Conservation (phyloP, 2,329 filamentous ascomycete genomes). For the Cladophialophora chaetospira region DNA sequence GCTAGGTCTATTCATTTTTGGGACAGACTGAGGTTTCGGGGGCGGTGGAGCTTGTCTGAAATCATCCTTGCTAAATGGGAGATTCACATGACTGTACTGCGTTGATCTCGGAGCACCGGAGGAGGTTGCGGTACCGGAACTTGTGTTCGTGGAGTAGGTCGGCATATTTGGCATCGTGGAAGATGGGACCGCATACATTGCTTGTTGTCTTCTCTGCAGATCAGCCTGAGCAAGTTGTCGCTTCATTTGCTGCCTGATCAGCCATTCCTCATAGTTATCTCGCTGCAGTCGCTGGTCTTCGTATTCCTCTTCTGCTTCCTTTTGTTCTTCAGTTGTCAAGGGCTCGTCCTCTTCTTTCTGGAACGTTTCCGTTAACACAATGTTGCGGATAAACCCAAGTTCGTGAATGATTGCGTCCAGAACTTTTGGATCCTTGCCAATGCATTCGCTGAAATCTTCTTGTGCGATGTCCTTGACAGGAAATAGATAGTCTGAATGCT, state of each 20-base stretch:
- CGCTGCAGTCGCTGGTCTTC: slow-evolving; percentile 44
- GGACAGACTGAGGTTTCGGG: not conserved
- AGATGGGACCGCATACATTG: not conserved
- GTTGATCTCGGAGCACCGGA: not conserved
- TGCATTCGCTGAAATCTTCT: slow-evolving; percentile 55
- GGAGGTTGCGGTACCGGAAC: not conserved
- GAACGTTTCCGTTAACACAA: slow-evolving; percentile 72
- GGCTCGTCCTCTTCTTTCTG: slow-evolving; percentile 66
- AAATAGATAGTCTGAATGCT: slow-evolving; percentile 57
- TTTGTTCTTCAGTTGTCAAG: slow-evolving; percentile 63
- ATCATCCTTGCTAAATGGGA: not conserved
- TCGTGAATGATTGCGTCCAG: slow-evolving; percentile 57
- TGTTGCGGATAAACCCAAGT: slow-evolving; percentile 42
- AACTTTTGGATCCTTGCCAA: slow-evolving; percentile 61
- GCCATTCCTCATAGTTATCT: slow-evolving; percentile 39
- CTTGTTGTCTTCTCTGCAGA: no score
- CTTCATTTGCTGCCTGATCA: no score
- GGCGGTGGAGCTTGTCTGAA: not conserved
- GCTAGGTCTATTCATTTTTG: not conserved
- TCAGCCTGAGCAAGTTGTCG: no score
- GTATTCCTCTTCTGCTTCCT: slow-evolving; percentile 54
- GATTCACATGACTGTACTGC: not conserved
- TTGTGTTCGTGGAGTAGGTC: not conserved
- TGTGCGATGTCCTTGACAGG: slow-evolving; percentile 56
- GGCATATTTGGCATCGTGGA: not conserved